These are phyloP conservation scores for Talaromyces sp. DNA, from an alignment of 2,329 filamentous ascomycete genomes.

Conservation along the genomic window DNA sequence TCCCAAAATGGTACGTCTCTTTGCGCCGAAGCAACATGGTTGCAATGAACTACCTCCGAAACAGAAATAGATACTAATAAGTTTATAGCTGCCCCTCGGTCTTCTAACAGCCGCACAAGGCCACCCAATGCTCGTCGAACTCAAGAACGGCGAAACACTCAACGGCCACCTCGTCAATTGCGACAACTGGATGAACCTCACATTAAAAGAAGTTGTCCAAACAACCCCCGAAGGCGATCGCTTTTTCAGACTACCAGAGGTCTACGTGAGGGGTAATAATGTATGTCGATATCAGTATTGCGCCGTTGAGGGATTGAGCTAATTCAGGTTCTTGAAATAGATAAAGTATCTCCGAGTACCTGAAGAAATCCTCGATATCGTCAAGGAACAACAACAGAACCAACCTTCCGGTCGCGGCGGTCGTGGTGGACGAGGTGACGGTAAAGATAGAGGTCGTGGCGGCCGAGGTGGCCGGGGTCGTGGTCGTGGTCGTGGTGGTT, in stretches of 20 bases:
- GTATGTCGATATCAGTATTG: slow-evolving; percentile 58
- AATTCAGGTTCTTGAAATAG: slow-evolving; percentile 48
- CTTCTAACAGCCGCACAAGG: slow-evolving; percentile 94
- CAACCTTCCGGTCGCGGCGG: slow-evolving; percentile 51
- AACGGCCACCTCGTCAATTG: slow-evolving; percentile 95
- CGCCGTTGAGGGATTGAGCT: neutral
- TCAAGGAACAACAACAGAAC: slow-evolving; percentile 79
- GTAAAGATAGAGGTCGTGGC: slow-evolving; percentile 42
- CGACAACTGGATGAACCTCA: slow-evolving; percentile 99
- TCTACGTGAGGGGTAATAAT: slow-evolving; percentile 96
- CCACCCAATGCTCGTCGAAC: slow-evolving; percentile 95
- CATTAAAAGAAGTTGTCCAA: slow-evolving; percentile 93
- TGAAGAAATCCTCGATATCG: slow-evolving; percentile 92
- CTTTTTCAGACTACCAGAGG: slow-evolving; percentile 87
- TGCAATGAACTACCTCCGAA: neutral
- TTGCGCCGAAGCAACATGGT: neutral
- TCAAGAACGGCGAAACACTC: slow-evolving; percentile 95
- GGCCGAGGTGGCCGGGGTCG: slow-evolving; percentile 47
- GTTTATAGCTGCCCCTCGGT: slow-evolving; percentile 63
- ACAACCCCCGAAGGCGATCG: slow-evolving; percentile 93
- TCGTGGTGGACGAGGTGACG: slow-evolving; percentile 39
- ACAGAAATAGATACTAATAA: neutral
- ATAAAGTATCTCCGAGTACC: slow-evolving; percentile 98
- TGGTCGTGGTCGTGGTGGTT: slow-evolving; percentile 44
- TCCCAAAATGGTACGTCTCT: neutral